Evolutionary conservation across 768 basidiomycete genomes (phyloP), one percentile per base, ranked within the genome.

Genomic region (Boletus reticuloceps): DNA sequence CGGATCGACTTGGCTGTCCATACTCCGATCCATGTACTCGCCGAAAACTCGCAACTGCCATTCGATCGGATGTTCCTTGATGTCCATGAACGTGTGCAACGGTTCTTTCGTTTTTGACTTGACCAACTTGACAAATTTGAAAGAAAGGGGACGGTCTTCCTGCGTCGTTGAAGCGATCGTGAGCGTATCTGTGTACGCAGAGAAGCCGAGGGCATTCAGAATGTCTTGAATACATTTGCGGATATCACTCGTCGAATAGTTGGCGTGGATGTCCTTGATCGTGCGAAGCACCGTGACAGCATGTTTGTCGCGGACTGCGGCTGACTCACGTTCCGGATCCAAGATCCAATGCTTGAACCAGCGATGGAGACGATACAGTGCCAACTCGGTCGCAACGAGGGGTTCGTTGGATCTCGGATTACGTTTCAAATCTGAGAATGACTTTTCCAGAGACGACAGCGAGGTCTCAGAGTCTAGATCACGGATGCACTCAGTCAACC

Each of bases 31-130:
- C 87, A 89, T 85, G 62, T 74, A 84, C 58, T 86, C 80, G 7
- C 87, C 88, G 53, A 87, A 88, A 12, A 80, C 66, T n/a, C 84
- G 77, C 25, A 89, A 71, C 64, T 89, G 87, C 85, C 87, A 89
- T 13, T 73, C 69, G 10, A 85, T 66, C 1, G 84, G 82, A 54
- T 83, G 72, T 53, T 86, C 84, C 2, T 59, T 70, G 52, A 86
- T 79, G 1, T 54, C 62, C 83, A 88, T 84, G 58, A 80, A 86
- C 13, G 73, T 63, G 57, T 83, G 65, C 10, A 75, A 47, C 0
- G 77, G 69, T 9, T 64, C 63, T 36, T 70, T 69, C 8, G 73
- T 73, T 58, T 76, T 80, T 12, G 77, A 75, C 52, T 76, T 76
- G 54, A 82, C 54, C n/a, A 88, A 67, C 55, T 85, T 82, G 40